Conservation (phyloP, 768 basidiomycete species). For the Lyophyllum shimeji region DNA sequence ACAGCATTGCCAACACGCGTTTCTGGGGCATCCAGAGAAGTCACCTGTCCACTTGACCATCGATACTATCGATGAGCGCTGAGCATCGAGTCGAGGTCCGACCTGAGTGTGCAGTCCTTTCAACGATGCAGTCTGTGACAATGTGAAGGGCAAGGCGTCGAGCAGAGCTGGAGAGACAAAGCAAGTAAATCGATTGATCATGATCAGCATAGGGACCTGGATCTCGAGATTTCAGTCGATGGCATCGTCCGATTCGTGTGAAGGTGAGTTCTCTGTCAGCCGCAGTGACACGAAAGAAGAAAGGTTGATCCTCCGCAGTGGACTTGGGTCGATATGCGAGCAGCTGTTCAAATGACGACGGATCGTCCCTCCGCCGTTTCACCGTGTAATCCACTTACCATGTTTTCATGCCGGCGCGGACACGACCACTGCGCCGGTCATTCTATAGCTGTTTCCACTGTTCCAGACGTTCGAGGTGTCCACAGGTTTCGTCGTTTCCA, state of each 20-base stretch:
- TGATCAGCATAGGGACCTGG: neutral
- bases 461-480: neutral
- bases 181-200: slow-evolving; percentile 1
- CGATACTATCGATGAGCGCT: neutral
- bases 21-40: neutral
- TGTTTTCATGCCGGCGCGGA: neutral
- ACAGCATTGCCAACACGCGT: neutral
- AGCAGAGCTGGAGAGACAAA: neutral
- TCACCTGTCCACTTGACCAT: neutral
- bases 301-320: neutral
- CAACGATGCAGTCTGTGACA: neutral
- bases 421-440: neutral
- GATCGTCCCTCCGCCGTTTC: neutral
- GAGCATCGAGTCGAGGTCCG: too few relatives aligned
- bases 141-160: neutral
- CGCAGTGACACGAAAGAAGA: neutral
- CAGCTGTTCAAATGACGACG: neutral
- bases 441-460: neutral
- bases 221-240: neutral
- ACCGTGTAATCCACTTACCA: neutral
- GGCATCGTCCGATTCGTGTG: neutral
- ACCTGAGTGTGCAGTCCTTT: neutral
- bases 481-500: too few relatives aligned
- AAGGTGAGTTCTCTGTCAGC: neutral
- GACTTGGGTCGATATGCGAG: neutral